These are phyloP conservation scores for Emericellopsis cladophorae DNA, from an alignment of 2,329 filamentous ascomycete genomes.

Conservation along the genomic window DNA sequence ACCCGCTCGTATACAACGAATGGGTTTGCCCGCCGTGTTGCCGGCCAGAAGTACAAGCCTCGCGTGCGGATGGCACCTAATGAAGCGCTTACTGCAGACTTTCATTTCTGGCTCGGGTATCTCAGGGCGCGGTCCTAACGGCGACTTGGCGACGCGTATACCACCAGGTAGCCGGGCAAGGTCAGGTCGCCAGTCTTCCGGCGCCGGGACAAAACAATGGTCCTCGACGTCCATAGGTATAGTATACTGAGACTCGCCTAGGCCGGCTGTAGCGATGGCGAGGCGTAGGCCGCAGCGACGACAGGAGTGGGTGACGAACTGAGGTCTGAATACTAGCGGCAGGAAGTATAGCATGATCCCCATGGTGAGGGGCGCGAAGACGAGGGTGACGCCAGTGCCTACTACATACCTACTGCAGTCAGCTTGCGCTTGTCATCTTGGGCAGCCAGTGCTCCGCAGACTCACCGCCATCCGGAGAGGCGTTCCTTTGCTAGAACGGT, in stretches of 20 bases:
- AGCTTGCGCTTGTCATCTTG: no score
- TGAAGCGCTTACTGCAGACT: conserved; percentile 2
- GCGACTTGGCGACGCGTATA: conserved; percentile 3
- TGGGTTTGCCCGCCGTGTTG: not conserved
- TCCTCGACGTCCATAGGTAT: conserved; percentile 2
- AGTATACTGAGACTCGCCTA: conserved; percentile 3
- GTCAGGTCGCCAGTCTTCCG: conserved; percentile 5
- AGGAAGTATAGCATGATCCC: conserved; percentile 3
- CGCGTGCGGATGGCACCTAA: not conserved
- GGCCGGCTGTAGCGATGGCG: conserved; percentile 4
- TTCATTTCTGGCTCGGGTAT: conserved; percentile 4
- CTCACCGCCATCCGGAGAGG: conserved; percentile 3
- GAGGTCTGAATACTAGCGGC: conserved; percentile 3
- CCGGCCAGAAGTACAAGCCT: conserved; percentile 1
- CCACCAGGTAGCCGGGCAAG: conserved; percentile 5
- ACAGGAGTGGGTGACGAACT: conserved; percentile 5
- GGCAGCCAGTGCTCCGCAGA: no score
- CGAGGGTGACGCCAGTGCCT: conserved; percentile 3
- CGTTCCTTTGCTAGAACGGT: conserved; percentile 4
- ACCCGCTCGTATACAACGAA: conserved; percentile 1
- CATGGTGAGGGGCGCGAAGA: conserved; percentile 5
- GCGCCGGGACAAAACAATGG: conserved; percentile 1
- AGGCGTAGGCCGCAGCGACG: conserved; percentile 6
- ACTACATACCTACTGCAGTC: conserved; percentile 3
- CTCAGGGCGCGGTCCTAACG: conserved; percentile 2